Evolutionary conservation across 225 moss, liverwort and hornwort genomes (phyloP), one percentile per base, ranked within the genome.

Genomic region (Sphagnum tenellum): DNA sequence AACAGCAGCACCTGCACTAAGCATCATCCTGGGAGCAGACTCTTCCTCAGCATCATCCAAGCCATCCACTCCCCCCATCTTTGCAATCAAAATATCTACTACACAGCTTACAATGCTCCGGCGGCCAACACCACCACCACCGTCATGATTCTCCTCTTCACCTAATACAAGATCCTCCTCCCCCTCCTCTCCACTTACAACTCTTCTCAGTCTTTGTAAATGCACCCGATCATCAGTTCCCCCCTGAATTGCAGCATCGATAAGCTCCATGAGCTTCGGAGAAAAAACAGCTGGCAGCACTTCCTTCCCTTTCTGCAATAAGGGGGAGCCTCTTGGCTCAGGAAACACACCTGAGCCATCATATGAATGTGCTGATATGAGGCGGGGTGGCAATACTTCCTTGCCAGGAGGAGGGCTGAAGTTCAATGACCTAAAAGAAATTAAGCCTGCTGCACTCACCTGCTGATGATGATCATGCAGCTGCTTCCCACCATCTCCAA

Each of bases 31-130:
- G 2, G 96, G 92, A 59, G 88, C 86, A 64, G 85, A 73, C 59
- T 75, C 81, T 74, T 89, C 87, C 66, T 68, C 87, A 56, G 77
- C 83, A 75, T 89, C 85, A 62, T 90, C 90, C 66, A 88, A 76
- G 57, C 85, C 88, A 66, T 92, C 90, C 67, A 87, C 90, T 70
- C 87, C 87, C 67, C 92, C 96, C 90, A 98, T 87, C 71, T 93
- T 98, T 66, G 88, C 96, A 65, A 98, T 82, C 44, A 98, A 78
- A 55, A 98, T 80, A 73, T 93, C 93, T 48, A 98, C 96, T 5
- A 98, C 89, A 12, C 89, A 67, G 55, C 85, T 85, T 64, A 90
- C 88, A 29, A 84, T 74, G 77, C 71, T 74, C 64, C 75, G 71
- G 72, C 77, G 49, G 68, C 79, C 91, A 58, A 64, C 77, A 61